Base-by-base conservation (phyloP, 768 basidiomycete species). In the Dentipellis sp. region DNA sequence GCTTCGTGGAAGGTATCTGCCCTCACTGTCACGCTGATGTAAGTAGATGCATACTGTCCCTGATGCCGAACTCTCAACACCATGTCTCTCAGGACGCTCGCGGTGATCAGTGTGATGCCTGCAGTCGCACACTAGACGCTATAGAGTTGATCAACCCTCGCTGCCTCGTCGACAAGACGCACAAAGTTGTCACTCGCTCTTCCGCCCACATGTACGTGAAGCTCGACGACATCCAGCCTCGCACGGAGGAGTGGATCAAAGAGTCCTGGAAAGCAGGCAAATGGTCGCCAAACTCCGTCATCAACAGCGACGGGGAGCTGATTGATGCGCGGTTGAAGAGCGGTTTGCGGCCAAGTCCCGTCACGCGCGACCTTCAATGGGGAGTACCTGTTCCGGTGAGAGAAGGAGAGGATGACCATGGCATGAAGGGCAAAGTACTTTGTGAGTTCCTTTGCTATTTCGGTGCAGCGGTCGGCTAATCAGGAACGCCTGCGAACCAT, bases 1-100 rank as follows among this genome's bases (percentile, higher is more conserved):
- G 97, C 54, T 98, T 88, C 71, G 94, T 98, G 0, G 95, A 98
- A 70, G 97, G 97, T n/a, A 91, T 82, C 36, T 99, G 97, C 67
- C 97, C 97, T 0, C 79, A 97, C 70, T 98, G 97, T 66, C 80
- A 79, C 50, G 93, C 84, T 60, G 87, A 93, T 57, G 89, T 89
- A 58, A 62, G 79, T 65, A 11, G 12, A 21, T 19, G 9, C 29
- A 48, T 17, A 22, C 21, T 16, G 21, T 8, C 8, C n/a, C 5
- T 16, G 7, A 4, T 1, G 38, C 29, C 46, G 17, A 17, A 4
- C 11, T 19, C 10, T 48, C 5, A 16, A 4, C 38, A 40, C n/a
- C 42, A 6, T 17, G 21, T 42, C 34, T 4, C 17, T 23, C 55
- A 92, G 88, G 97, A 97, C 64, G 97, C 95, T 36, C 88, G 97